Percentiles rank a stretch among this genome's conserved stretches.
These are phyloP conservation scores for Xerocomellus amylosporus DNA, from an alignment of 768 basidiomycete species.

Conservation along the genomic window DNA sequence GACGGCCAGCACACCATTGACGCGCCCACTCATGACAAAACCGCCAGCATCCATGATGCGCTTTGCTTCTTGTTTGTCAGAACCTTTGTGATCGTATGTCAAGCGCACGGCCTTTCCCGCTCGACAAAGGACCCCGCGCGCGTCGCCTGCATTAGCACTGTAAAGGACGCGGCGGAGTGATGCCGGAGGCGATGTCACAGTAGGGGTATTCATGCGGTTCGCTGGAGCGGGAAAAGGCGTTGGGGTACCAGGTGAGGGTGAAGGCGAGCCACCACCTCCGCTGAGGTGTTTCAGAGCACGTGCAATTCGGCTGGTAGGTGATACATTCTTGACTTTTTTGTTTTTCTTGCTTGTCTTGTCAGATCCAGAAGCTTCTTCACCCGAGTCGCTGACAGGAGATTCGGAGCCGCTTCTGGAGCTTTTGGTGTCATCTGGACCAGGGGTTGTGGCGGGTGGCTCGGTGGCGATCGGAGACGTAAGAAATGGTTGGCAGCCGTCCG, in stretches of 20 bases:
- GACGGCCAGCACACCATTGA: slow-evolving; percentile 96
- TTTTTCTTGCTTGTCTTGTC: slow-evolving; percentile 38
- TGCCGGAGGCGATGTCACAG: slow-evolving; percentile 43
- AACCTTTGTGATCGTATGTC: slow-evolving; percentile 98
- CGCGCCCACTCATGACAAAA: slow-evolving; percentile 97
- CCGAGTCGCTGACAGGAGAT: slow-evolving; percentile 45
- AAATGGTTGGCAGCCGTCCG: slow-evolving; percentile 69
- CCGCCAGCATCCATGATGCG: slow-evolving; percentile 97
- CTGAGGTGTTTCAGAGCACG: slow-evolving; percentile 55
- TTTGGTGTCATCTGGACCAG: slow-evolving; percentile 33
- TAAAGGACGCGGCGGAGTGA: slow-evolving; percentile 77
- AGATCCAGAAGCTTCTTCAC: slow-evolving; percentile 32
- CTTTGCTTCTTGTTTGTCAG: slow-evolving; percentile 95
- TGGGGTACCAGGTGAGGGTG: slow-evolving; percentile 9
- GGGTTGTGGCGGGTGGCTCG: slow-evolving; percentile 31
- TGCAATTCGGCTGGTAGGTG: slow-evolving; percentile 49
- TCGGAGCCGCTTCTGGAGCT: slow-evolving; percentile 37
- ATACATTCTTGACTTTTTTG: slow-evolving; percentile 40
- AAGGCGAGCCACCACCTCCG: slow-evolving; percentile 26
- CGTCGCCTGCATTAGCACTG: slow-evolving; percentile 96
- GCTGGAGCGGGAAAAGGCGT: slow-evolving; percentile 18
- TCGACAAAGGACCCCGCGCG: slow-evolving; percentile 89
- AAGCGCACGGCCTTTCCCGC: slow-evolving; percentile 86
- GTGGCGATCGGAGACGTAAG: slow-evolving; percentile 34
- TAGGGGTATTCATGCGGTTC: slow-evolving; percentile 30